Evolutionary conservation across 108 stramenopile genomes (phyloP).

Genomic region (Skeletonema menzelii): DNA sequence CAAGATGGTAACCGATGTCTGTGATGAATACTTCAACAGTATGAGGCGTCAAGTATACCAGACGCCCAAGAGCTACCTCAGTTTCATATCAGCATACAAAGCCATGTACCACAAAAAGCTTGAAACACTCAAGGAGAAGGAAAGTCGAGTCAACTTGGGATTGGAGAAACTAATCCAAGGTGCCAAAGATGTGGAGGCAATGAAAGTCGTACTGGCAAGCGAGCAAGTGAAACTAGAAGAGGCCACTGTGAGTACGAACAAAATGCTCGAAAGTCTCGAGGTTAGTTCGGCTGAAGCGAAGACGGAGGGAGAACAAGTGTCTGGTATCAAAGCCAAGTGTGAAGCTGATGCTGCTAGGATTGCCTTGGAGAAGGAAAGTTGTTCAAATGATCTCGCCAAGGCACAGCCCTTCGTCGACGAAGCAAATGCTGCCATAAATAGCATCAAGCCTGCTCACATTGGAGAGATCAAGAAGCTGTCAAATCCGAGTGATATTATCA

Average conservation of each 20-base stretch:
- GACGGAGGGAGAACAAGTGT: constrained; percentile 82
- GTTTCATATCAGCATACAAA: constrained; percentile 87
- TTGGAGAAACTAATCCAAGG: constrained; percentile 89
- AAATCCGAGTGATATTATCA: constrained; percentile 89
- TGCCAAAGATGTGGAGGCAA: constrained; percentile 85
- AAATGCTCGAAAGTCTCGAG: constrained; percentile 83
- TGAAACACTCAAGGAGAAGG: constrained; percentile 82
- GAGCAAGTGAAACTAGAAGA: constrained; percentile 87
- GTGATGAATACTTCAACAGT: constrained; percentile 86
- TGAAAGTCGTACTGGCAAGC: constrained; percentile 82
- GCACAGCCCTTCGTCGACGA: constrained; percentile 91
- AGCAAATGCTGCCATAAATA: constrained; percentile 86
- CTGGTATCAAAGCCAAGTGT: constrained; percentile 78
- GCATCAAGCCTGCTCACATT: constrained; percentile 88
- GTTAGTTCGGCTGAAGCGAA: constrained; percentile 83
- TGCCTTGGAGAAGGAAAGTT: constrained; percentile 74
- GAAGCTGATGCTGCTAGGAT: constrained; percentile 84
- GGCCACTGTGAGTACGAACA: constrained; percentile 82
- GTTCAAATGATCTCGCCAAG: constrained; percentile 81
- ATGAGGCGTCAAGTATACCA: constrained; percentile 88
- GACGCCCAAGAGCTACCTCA: constrained; percentile 90
- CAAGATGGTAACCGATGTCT: constrained; percentile 79
- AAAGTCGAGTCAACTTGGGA: constrained; percentile 79
- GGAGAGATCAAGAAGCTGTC: constrained; percentile 87
- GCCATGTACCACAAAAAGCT: constrained; percentile 77